Base-by-base conservation (phyloP, 2,329 filamentous ascomycete genomes). In the Penicillium griseofulvum region DNA sequence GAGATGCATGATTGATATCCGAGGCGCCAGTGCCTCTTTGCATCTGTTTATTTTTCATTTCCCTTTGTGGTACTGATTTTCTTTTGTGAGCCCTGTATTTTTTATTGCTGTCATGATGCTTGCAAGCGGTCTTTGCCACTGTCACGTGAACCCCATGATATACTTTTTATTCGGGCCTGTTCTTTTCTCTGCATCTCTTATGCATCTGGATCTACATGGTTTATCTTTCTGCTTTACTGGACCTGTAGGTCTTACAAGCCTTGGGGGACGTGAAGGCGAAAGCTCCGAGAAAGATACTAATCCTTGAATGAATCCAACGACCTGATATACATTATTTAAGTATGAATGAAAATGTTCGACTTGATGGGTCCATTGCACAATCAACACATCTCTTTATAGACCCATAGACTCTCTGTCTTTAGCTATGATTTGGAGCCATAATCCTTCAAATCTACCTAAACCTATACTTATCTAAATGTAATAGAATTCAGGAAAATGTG, bases 41-140 rank as follows among this genome's bases (percentile, higher is more conserved):
- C 56, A 54, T 49, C 38, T 56, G 46, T 19, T 49, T 31, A 26
- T 55, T 47, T 12, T 42, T 51, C 16, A 39, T 65, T 69, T 69
- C 62, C 59, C 55, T 61, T 65, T 68, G 60, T 64, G 53, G 34
- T 33, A 41, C 24, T 42, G 28, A 33, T 57, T 61, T 65, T 57
- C 56, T 49, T 67, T 63, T 67, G 57, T 65, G 54, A 54, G 49
- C 56, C 51, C 28, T 58, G 45, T 56, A 59, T 54, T 51, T 57
- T 52, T 57, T 33, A 33, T 19, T 41, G 34, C 60, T 38, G 48
- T 52, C 55, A 63, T 64, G 61, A 65, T 66, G 58, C 61, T 60
- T 66, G 64, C 65, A 64, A 69, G 68, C 65, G 63, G 61, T 68
- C 56, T 56, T 64, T 52, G 60, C 62, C 48, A 50, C 54, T 57